Evolutionary conservation across 164 flowering plant species (phyloP).

Genomic region (Liriodendron chinense): DNA sequence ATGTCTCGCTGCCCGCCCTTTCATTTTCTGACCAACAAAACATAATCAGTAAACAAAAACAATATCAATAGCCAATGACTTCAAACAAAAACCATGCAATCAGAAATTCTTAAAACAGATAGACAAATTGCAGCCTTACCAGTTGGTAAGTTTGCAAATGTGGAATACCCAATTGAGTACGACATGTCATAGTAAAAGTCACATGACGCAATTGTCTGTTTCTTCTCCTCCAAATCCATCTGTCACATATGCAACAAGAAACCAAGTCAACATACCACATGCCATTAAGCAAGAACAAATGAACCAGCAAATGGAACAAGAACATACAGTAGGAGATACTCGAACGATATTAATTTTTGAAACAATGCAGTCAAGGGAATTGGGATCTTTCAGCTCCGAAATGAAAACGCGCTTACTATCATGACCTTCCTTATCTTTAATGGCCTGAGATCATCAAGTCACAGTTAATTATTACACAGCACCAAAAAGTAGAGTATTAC

Average conservation of each 20-base stretch:
- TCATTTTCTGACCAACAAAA: conserved; percentile 15
- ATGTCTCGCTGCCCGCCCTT: conserved; percentile 19
- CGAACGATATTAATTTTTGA: conserved; percentile 40
- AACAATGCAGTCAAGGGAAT: conserved; percentile 57
- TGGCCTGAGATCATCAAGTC: conserved; percentile 30
- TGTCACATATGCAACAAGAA: conserved; percentile 12
- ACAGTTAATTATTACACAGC: background rate
- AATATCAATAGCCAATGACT: background rate
- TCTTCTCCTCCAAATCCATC: conserved; percentile 35
- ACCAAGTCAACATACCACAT: background rate
- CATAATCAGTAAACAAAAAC: too few relatives aligned
- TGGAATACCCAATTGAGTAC: conserved; percentile 38
- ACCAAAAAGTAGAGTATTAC: background rate
- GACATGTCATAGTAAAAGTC: conserved; percentile 60
- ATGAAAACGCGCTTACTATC: conserved; percentile 51
- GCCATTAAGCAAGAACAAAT: background rate
- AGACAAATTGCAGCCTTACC: conserved; percentile 21
- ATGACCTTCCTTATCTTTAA: conserved; percentile 15
- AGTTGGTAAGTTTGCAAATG: conserved; percentile 32
- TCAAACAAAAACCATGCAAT: background rate
- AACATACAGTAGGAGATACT: conserved; percentile 37
- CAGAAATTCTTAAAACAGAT: background rate
- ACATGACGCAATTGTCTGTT: conserved; percentile 25
- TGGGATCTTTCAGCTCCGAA: conserved; percentile 60
- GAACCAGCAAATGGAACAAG: background rate